Evolutionary conservation across 495 filamentous ascomycete species (phyloP).

Genomic region (Podospora tetraspora): DNA sequence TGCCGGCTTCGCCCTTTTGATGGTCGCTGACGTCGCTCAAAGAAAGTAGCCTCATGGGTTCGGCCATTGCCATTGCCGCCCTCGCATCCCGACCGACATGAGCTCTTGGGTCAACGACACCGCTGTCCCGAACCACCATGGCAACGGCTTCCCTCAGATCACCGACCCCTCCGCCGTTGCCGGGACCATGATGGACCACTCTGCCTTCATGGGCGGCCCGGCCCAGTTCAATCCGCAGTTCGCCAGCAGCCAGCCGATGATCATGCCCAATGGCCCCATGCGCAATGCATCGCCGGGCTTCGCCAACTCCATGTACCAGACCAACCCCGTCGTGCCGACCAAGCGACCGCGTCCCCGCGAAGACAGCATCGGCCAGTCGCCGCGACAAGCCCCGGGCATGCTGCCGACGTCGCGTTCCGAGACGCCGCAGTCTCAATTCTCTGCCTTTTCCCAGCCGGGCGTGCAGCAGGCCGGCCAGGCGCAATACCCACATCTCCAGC

Average conservation of each 20-base stretch:
- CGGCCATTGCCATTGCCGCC: slow-evolving; percentile 28
- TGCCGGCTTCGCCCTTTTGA: slow-evolving; percentile 29
- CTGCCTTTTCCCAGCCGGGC: slow-evolving; percentile 50
- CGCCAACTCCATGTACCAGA: slow-evolving; percentile 63
- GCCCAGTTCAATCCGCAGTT: slow-evolving; percentile 51
- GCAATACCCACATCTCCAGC: slow-evolving; percentile 78
- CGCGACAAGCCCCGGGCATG: slow-evolving; percentile 67
- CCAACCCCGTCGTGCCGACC: slow-evolving; percentile 77
- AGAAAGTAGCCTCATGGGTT: slow-evolving; percentile 45
- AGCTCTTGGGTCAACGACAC: slow-evolving; percentile 79
- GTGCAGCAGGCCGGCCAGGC: slow-evolving; percentile 52
- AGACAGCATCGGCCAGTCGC: slow-evolving; percentile 78
- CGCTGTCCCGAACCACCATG: slow-evolving; percentile 69
- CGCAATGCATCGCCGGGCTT: slow-evolving; percentile 77
- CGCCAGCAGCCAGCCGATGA: slow-evolving; percentile 58
- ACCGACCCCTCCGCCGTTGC: slow-evolving; percentile 47
- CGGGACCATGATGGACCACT: slow-evolving; percentile 51
- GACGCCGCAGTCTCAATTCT: slow-evolving; percentile 70
- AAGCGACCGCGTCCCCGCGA: slow-evolving; percentile 79
- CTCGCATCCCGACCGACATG: slow-evolving; percentile 47
- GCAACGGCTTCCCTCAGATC: slow-evolving; percentile 67
- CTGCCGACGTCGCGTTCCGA: slow-evolving; percentile 82
- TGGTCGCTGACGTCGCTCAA: slow-evolving; percentile 45
- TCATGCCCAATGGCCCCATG: slow-evolving; percentile 78
- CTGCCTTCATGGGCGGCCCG: slow-evolving; percentile 48